Percentiles rank a stretch among this genome's conserved stretches.
phyloP scores from a whole-genome alignment of 495 filamentous ascomycete species.

The Amorphotheca resinae region DNA sequence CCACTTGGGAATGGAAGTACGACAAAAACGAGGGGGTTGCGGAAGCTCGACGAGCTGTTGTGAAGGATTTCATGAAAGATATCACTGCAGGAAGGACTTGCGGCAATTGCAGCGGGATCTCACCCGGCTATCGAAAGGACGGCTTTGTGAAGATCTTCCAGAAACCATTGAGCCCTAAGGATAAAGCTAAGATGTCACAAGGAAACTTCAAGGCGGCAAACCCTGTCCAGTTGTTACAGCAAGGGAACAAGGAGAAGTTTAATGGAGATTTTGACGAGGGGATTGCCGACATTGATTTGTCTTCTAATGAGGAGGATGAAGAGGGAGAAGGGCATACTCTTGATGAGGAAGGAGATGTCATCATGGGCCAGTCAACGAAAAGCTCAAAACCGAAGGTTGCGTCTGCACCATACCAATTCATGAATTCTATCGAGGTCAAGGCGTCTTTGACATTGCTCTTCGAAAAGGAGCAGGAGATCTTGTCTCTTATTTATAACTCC shows the following conservation, averaged over 20 bases:
- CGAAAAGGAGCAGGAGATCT: constrained; percentile 69
- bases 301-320: constrained; percentile 35
- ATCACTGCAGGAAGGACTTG: constrained; percentile 57
- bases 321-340: constrained; percentile 34
- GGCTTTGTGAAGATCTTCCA: constrained; percentile 86
- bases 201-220: constrained; percentile 56
- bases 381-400: constrained; percentile 21
- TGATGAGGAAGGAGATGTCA: constrained; percentile 38
- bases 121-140: constrained; percentile 74
- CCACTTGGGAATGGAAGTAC: constrained; percentile 23
- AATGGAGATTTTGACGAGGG: constrained; percentile 41
- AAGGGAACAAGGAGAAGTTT: constrained; percentile 19
- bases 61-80: constrained; percentile 67
- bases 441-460: constrained; percentile 68
- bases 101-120: constrained; percentile 56
- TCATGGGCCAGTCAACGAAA: constrained; percentile 30
- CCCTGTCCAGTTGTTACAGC: constrained; percentile 29
- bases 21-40: constrained; percentile 72
- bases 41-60: constrained; percentile 56
- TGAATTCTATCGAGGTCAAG: constrained; percentile 65
- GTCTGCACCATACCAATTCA: constrained; percentile 43
- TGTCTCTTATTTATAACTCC: constrained; percentile 71
- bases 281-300: constrained; percentile 51
- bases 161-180: constrained; percentile 58
- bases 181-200: constrained; percentile 58